Conservation (phyloP, 2,329 filamentous ascomycete genomes). For the Phialophora chinensis region DNA sequence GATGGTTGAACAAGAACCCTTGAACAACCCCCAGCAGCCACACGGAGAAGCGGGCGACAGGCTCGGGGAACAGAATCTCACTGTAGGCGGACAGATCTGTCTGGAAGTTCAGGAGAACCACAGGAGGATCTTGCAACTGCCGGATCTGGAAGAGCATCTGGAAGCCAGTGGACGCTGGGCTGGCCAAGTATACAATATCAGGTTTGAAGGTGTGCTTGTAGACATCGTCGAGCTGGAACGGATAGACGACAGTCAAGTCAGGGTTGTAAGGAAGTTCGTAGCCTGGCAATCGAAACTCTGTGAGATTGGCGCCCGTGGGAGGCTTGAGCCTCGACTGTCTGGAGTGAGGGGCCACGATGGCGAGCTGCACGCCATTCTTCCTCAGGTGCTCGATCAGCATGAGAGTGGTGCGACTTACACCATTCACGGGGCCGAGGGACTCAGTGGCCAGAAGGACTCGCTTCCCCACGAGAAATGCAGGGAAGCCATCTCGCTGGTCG, state of each 20-base stretch:
- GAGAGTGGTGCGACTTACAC: constrained; percentile 72
- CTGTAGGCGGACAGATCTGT: constrained; percentile 74
- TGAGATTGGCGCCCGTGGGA: constrained; percentile 40
- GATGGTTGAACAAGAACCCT: constrained; percentile 68
- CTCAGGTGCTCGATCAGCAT: constrained; percentile 72
- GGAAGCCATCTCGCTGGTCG: constrained; percentile 45
- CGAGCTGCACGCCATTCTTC: constrained; percentile 67
- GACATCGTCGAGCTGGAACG: constrained; percentile 67
- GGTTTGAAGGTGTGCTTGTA: constrained; percentile 68
- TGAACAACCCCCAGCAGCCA: constrained; percentile 68
- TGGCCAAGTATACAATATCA: constrained; percentile 72
- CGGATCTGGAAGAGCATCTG: constrained; percentile 73
- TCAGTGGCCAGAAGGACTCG: constrained; percentile 72
- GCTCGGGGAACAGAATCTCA: constrained; percentile 69
- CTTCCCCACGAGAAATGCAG: constrained; percentile 61
- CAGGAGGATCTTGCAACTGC: constrained; percentile 62
- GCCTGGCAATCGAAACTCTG: constrained; percentile 66
- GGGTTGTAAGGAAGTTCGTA: constrained; percentile 74
- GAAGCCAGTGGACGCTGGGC: constrained; percentile 72
- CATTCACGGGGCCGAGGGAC: constrained; percentile 74
- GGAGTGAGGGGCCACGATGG: constrained; percentile 68
- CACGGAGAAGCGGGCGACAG: constrained; percentile 66
- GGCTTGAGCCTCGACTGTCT: constrained; percentile 59
- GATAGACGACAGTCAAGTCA: constrained; percentile 72
- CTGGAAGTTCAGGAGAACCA: constrained; percentile 72